Evolutionary conservation across 345 rosid genomes (phyloP).

Genomic region (Salix exigua): DNA sequence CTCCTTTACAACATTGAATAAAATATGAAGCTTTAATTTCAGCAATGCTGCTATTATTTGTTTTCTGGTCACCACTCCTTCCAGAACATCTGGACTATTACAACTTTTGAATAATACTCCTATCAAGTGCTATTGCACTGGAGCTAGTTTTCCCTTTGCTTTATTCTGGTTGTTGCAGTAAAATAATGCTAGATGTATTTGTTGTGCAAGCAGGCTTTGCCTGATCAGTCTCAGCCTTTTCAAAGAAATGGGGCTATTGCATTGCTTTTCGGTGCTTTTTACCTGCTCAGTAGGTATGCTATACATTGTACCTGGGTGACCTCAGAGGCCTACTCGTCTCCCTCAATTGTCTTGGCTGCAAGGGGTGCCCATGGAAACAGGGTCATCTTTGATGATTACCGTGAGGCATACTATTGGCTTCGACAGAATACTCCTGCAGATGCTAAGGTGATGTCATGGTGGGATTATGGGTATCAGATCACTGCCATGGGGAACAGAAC

Average conservation of each 20-base stretch:
- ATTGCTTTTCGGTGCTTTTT: slow-evolving; percentile 82
- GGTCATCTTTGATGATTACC: slow-evolving; percentile 94
- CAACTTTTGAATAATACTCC: not conserved
- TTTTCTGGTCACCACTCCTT: not conserved
- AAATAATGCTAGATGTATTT: slow-evolving; percentile 13
- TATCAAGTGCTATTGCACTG: not conserved
- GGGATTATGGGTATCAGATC: slow-evolving; percentile 99
- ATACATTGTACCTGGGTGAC: slow-evolving; percentile 99
- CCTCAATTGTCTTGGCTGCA: slow-evolving; percentile 96
- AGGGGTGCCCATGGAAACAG: slow-evolving; percentile 98
- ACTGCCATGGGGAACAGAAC: slow-evolving; percentile 99
- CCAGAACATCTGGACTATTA: not conserved
- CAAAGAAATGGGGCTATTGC: slow-evolving; percentile 81
- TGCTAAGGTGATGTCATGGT: slow-evolving; percentile 99
- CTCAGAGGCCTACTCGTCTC: slow-evolving; percentile 98
- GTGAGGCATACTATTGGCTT: slow-evolving; percentile 99
- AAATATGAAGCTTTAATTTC: not conserved
- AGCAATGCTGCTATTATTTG: not conserved
- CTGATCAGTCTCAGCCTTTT: slow-evolving; percentile 96
- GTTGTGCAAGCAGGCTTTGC: slow-evolving; percentile 48
- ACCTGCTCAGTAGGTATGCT: slow-evolving; percentile 81
- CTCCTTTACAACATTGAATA: not conserved
- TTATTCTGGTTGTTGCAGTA: not conserved
- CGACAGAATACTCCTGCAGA: slow-evolving; percentile 92
- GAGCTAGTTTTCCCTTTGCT: not conserved